Conservation (phyloP, 495 filamentous ascomycete genomes). For the Penicillium bovifimosum region DNA sequence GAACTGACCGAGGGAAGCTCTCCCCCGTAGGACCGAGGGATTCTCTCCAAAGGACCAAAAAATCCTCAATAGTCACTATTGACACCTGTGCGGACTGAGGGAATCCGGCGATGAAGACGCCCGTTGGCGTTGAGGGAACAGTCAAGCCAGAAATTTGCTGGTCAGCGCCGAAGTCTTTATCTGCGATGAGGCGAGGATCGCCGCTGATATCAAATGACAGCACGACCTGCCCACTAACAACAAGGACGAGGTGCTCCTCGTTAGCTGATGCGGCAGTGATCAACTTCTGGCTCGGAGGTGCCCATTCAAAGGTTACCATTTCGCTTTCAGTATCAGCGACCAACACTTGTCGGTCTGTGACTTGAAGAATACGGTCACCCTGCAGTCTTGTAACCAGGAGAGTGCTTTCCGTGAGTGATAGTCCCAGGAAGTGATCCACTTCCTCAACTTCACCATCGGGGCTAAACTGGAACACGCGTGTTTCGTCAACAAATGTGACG, state of each 20-base stretch:
- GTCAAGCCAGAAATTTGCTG: slow-evolving; percentile 83
- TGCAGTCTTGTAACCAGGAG: slow-evolving; percentile 62
- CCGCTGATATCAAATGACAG: slow-evolving; percentile 58
- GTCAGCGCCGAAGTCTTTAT: slow-evolving; percentile 55
- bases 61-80: slow-evolving; percentile 56
- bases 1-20: slow-evolving; percentile 76
- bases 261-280: slow-evolving; percentile 81
- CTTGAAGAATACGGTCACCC: slow-evolving; percentile 64
- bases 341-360: slow-evolving; percentile 58
- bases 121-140: slow-evolving; percentile 45
- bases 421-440: slow-evolving; percentile 62
- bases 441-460: slow-evolving; percentile 79
- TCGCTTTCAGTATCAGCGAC: slow-evolving; percentile 66
- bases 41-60: slow-evolving; percentile 60
- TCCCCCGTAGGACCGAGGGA: slow-evolving; percentile 52
- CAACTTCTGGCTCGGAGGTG: slow-evolving; percentile 44
- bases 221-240: slow-evolving; percentile 62
- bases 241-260: slow-evolving; percentile 59
- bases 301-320: slow-evolving; percentile 64
- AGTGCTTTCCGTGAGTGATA: slow-evolving; percentile 66
- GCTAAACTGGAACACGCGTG: slow-evolving; percentile 75
- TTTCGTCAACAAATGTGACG: slow-evolving; percentile 78
- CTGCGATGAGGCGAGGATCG: slow-evolving; percentile 50
- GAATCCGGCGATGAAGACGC: slow-evolving; percentile 71
- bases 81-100: slow-evolving; percentile 73